Evolutionary conservation across 768 basidiomycete genomes (phyloP).

Genomic region (Trametes elegans): DNA sequence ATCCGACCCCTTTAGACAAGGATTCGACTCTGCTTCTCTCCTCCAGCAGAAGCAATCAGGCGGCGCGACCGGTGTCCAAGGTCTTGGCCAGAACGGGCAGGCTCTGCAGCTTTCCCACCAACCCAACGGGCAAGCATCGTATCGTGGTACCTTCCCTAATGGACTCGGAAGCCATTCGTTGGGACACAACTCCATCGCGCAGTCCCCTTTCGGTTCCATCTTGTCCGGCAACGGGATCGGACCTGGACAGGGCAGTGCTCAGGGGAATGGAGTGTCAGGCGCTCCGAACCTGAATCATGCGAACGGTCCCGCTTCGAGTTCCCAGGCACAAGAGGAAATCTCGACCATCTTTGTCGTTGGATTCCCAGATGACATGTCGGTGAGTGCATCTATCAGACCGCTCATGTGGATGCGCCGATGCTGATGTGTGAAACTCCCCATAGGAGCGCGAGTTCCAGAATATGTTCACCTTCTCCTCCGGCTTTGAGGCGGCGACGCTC

Average conservation of each 20-base stretch:
- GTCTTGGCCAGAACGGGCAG: constrained; percentile 28
- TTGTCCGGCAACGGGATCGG: constrained; percentile 43
- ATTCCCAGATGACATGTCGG: constrained; percentile 99
- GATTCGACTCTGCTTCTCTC: constrained; percentile 20
- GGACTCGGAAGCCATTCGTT: constrained; percentile 36
- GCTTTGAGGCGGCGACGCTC: constrained; percentile 96
- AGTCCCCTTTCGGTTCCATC: constrained; percentile 76
- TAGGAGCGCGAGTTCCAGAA: constrained; percentile 99
- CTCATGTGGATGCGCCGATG: constrained; percentile 18
- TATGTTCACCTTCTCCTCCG: constrained; percentile 95
- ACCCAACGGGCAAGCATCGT: constrained; percentile 29
- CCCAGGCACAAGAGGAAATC: constrained; percentile 69
- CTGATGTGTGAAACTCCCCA: constrained; percentile 11
- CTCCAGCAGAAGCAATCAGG: constrained; percentile 20
- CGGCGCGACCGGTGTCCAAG: constrained; percentile 6
- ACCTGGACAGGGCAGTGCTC: constrained; percentile 22
- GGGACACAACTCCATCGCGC: constrained; percentile 39
- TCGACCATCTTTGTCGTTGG: constrained; percentile 98
- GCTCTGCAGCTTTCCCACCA: constrained; percentile 34
- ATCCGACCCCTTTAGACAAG: constrained; percentile 24
- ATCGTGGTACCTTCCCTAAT: constrained; percentile 38
- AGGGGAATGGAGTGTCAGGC: constrained; percentile 16
- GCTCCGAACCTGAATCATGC: constrained; percentile 27
- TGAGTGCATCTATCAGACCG: constrained; percentile 29
- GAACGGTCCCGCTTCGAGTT: constrained; percentile 28